Base-by-base conservation (phyloP, 2,329 filamentous ascomycete species). In the Cladobotryum mycophilum region DNA sequence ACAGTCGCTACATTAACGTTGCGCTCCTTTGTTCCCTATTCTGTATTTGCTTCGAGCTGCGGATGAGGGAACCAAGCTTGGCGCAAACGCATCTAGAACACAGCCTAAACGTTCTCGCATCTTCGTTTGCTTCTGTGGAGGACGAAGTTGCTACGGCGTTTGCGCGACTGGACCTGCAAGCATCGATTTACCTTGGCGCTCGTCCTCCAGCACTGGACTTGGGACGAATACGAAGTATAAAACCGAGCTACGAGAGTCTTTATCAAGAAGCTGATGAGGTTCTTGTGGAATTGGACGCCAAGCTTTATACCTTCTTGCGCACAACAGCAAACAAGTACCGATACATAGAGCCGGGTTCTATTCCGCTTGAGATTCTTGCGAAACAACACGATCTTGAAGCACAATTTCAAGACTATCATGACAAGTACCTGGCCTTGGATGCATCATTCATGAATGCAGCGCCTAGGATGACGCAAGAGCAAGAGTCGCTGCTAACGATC, bases 1-100 rank as follows among this genome's bases (percentile, higher is more conserved):
- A 53, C 11, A 41, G 43, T 44, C 35, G 47, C 1, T 53, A 48
- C 20, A 43, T 53, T 12, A 56, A 53, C 41, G 49, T 50, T 14
- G 48, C 50, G 12, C 42, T 56, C 8, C 46, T 56, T 11, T 56
- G 52, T 33, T 47, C 54, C 13, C 37, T 56, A 18, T 22, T 58
- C 8, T 58, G 49, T 33, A 53, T 58, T 13, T 58, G 50, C 38
- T 56, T 56, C 18, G 54, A 57, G 45, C 35, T 57, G n/a, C 47
- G 51, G 8, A 56, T 55, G 30, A 45, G 44, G 12, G 42, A 53
- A 11, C 37, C 48, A 1, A 43, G 34, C 2, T 37, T 42, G 17
- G 56, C 56, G 5, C 41, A 54, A 7, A 52, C 43, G 17, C 56
- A 57, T 30, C 48, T 57, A 5, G 49, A 56, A 12, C 37, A 53